Base-by-base conservation (phyloP, 805 yeast species). In the Candida cerambycidarum region DNA sequence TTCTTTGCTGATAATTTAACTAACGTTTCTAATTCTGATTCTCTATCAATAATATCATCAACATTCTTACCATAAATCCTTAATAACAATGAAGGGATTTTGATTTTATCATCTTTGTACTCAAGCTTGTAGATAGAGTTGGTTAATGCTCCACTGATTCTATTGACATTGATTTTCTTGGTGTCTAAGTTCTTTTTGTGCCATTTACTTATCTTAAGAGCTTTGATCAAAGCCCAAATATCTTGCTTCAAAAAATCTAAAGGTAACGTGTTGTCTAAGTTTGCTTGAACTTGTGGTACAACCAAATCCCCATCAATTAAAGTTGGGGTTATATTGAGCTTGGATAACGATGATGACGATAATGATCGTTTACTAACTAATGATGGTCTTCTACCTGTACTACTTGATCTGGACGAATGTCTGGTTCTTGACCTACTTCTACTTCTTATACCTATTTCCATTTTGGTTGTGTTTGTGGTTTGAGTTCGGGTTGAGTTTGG, bases 111-210 rank as follows among this genome's bases (percentile, higher is more conserved):
- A 55, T 71, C 56, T 52, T 63, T 49, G 41, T 85, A 82, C 54
- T 77, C 83, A 3, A 93, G 77, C 55, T 81, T 81, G 61, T 85
- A 93, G 42, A 92, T 85, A 25, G 90, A 84, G 61, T 93, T 93
- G 15, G 98, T 93, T 60, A 93, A 74, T 0, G 99, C 99, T 15
- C 99, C 98, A 28, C 87, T 79, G 38, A 93, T 88, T 50, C 96
- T 75, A 31, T 65, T 71, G 15, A 90, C 61, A 16, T 63, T 69
- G 30, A 92, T 61, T 29, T 68, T 62, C 7, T 68, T 53, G 49
- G 55, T 54, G 3, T 59, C 58, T 47, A 70, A 73, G 40, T 51
- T 67, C 23, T 82, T 74, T 47, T 72, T 72, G 53, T 82, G 79
- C 99, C 99, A 93, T 61, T 85, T 83, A 25, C 88, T 77, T 32